These are phyloP conservation scores for Hyphopichia homilentoma DNA, from an alignment of 805 yeast species.

Conservation along the genomic window DNA sequence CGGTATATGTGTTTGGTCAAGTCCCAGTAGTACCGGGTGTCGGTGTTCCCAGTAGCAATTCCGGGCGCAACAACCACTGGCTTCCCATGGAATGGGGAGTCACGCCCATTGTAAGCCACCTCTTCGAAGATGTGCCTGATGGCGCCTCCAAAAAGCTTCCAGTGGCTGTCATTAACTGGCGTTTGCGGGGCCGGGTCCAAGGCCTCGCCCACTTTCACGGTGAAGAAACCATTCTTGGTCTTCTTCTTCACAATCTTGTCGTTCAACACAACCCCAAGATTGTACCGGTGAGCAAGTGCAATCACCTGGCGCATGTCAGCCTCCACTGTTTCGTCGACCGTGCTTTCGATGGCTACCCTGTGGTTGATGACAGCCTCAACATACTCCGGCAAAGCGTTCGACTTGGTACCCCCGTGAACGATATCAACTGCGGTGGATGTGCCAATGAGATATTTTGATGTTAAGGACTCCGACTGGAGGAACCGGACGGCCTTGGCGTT, in stretches of 20 bases:
- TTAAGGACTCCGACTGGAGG: conserved; percentile 14
- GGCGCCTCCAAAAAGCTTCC: conserved; percentile 37
- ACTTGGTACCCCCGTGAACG: conserved; percentile 68
- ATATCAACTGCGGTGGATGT: conserved; percentile 71
- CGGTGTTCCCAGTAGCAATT: conserved; percentile 63
- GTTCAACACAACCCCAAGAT: conserved; percentile 42
- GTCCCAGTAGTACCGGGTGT: conserved; percentile 58
- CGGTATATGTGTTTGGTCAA: conserved; percentile 56
- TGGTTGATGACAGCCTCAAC: conserved; percentile 56
- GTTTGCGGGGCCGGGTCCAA: conserved; percentile 54
- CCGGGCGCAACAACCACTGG: conserved; percentile 45
- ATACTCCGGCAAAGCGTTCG: conserved; percentile 73
- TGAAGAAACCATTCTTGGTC: conserved; percentile 41
- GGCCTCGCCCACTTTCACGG: conserved; percentile 17
- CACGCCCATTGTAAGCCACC: conserved; percentile 23
- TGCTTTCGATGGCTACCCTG: conserved; percentile 57
- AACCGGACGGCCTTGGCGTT: conserved; percentile 30
- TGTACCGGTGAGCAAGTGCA: conserved; percentile 43
- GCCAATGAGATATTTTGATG: conserved; percentile 39
- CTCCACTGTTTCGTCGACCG: conserved; percentile 39
- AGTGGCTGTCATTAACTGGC: conserved; percentile 35
- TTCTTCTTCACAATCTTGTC: conserved; percentile 16
- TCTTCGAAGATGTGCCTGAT: conserved; percentile 39
- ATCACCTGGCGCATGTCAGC: conserved; percentile 33
- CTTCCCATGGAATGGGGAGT: background rate